These are phyloP conservation scores for Saturnispora kantuleensis DNA, from an alignment of 805 yeast genomes.

Conservation along the genomic window DNA sequence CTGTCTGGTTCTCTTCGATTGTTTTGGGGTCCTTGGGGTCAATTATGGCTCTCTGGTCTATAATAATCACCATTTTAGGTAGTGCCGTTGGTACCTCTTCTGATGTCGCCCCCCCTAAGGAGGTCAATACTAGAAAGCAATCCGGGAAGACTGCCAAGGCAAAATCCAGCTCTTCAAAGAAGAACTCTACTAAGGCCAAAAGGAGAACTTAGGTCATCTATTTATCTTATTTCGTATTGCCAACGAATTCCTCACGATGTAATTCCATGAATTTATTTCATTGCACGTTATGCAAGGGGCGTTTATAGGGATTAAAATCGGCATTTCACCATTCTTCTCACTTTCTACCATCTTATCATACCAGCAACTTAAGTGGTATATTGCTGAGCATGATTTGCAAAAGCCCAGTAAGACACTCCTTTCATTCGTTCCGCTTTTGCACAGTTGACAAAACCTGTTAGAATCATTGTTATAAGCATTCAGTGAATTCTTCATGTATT, in stretches of 20 bases:
- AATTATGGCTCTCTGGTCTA: constrained; percentile 33
- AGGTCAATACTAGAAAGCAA: neutral
- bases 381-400: constrained; percentile 19
- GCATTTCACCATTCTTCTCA: neutral
- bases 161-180: constrained; percentile 17
- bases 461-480: constrained; percentile 7
- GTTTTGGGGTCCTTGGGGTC: constrained; percentile 33
- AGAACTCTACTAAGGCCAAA: constrained; percentile 21
- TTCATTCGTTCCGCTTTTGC: constrained; percentile 13
- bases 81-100: constrained; percentile 10
- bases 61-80: constrained; percentile 15
- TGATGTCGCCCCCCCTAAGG: constrained; percentile 6
- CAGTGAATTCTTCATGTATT: constrained; percentile 14
- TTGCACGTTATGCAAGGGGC: constrained; percentile 21
- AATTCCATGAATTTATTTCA: constrained; percentile 22
- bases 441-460: constrained; percentile 12
- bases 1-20: constrained; percentile 36
- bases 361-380: constrained; percentile 30
- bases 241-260: constrained; percentile 18
- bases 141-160: constrained; percentile 13
- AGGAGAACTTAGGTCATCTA: constrained; percentile 14
- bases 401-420: constrained; percentile 15
- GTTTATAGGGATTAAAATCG: constrained; percentile 19
- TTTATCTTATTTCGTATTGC: neutral
- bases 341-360: constrained; percentile 14